These are phyloP conservation scores for Psilocybe cubensis DNA, from an alignment of 768 basidiomycete genomes.

Conservation along the genomic window DNA sequence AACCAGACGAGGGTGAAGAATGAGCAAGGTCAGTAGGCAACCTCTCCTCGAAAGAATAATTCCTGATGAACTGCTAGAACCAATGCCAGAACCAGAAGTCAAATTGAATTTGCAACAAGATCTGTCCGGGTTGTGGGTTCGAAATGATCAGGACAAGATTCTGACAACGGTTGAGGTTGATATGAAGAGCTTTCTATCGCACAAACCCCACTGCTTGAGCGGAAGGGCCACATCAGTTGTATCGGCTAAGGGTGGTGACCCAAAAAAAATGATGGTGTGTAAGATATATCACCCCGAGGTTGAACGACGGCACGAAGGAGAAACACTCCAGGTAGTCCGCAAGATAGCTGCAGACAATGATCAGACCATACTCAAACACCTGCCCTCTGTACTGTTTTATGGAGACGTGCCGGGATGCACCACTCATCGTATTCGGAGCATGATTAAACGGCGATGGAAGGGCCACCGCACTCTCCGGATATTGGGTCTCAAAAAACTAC, in stretches of 20 bases:
- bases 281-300: conserved; percentile 12
- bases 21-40: not conserved
- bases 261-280: not conserved
- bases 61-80: not conserved
- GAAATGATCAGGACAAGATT: not conserved
- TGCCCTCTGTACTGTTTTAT: conserved; percentile 6
- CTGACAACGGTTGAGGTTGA: not conserved
- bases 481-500: not conserved
- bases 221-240: conserved; percentile 9
- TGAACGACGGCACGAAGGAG: conserved; percentile 9
- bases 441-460: not conserved
- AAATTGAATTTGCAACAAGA: not conserved
- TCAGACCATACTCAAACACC: conserved; percentile 3
- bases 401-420: not conserved
- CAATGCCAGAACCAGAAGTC: not conserved
- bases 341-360: not conserved
- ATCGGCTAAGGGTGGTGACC: not conserved
- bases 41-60: not conserved
- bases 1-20: not conserved
- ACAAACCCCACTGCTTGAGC: not conserved
- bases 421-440: conserved; percentile 12
- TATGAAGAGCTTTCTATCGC: not conserved
- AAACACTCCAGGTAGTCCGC: not conserved
- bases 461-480: not conserved
- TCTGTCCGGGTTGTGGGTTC: not conserved